Conservation (phyloP, 1,284 basidiomycete species). For the Tetrapyrgos nigripes region DNA sequence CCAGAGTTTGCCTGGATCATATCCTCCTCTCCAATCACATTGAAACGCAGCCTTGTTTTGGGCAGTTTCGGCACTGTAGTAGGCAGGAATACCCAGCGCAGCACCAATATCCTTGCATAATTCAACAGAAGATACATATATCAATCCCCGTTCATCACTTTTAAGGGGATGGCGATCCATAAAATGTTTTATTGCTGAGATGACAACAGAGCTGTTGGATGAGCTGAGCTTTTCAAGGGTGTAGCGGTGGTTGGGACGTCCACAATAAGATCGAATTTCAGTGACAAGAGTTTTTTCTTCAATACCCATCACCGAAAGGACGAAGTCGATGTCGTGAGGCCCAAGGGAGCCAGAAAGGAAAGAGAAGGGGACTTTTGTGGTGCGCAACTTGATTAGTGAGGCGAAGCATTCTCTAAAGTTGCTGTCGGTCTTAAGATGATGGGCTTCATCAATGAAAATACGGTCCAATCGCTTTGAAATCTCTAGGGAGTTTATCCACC, state of each 20-base stretch:
- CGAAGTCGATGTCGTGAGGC: background rate
- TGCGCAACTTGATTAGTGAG: background rate
- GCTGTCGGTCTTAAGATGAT: background rate
- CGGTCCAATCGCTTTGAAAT: background rate
- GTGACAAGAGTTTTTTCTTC: background rate
- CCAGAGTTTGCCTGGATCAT: background rate
- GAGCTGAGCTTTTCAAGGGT: background rate
- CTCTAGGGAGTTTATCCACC: background rate
- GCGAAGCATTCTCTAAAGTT: background rate
- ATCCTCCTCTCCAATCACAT: background rate
- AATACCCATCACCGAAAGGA: background rate
- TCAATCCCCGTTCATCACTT: background rate
- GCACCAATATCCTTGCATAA: background rate
- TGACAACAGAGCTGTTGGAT: background rate
- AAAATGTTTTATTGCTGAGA: background rate
- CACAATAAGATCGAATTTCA: conserved; percentile 1
- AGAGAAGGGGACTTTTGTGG: background rate
- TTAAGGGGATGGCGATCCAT: background rate
- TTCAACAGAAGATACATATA: background rate
- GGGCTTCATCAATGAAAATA: conserved; percentile 7
- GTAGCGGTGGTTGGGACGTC: background rate
- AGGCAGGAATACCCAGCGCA: background rate
- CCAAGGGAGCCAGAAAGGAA: background rate
- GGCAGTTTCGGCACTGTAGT: background rate
- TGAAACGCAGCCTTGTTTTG: background rate